Evolutionary conservation across 202 grass and related monocot genomes (phyloP), one percentile per base, ranked within the genome.

Genomic region (Dendrocalamus latiflorus): DNA sequence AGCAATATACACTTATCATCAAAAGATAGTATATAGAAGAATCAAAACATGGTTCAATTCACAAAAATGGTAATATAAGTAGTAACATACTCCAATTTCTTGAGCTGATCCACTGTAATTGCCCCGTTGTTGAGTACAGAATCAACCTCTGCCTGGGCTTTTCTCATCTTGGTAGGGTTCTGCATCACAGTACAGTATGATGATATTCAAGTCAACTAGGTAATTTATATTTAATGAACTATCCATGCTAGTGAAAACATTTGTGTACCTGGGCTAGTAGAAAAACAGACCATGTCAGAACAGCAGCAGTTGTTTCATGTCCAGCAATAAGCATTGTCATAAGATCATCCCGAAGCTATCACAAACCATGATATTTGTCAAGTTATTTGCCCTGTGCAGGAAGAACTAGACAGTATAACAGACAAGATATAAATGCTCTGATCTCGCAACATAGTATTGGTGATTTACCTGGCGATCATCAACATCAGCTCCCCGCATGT

Each of bases 311-410:
- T 90, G 95, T 95, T 91, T 98, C 95, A 88, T 98, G 92, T 79
- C 95, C 95, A 67, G 95, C 95, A 80, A 98, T 95, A 85, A 98
- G 95, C 95, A 98, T 98, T 9, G 95, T 98, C 95, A 98, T 95
- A 72, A 98, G 92, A 87, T 98, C 93, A 88, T 98, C 93, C 58
- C 95, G 91, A 65, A 98, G 90, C 93, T 98, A 79, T 80, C 74
- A 70, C 58, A 83, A 81, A 61, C 15, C 68, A 88, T 81, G 15
- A 55, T 85, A 74, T 20, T 15, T 61, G 50, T 83, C 9, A 74
- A 77, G 11, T 65, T 87, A 30, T 77, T 62, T 80, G 24, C 59
- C 53, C 14, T 13, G 41, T 39, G 77, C 13, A 12, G 24, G 49
- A 91, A 75, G 66, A 91, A 77, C 59, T 14, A 55, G 7, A 72